Percentiles rank a stretch among this genome's conserved stretches.
phyloP scores from a whole-genome alignment of 148 eudicot species.

The Persicaria maculosa region DNA sequence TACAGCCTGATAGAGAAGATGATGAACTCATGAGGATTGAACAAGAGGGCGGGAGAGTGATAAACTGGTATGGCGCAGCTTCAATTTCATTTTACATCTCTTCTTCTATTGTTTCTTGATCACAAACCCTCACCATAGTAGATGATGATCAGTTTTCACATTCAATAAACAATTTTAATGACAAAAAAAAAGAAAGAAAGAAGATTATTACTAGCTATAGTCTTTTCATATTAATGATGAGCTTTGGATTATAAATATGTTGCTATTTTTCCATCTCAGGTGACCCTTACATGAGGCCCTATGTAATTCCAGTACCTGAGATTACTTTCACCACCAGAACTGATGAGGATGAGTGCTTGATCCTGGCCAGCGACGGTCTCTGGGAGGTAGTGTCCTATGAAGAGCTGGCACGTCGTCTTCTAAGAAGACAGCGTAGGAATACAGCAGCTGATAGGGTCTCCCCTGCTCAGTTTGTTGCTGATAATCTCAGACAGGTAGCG shows the following conservation, averaged over 20 bases:
- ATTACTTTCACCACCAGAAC: conserved; percentile 55
- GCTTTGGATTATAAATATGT: neutral
- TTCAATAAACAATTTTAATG: too few relatives aligned
- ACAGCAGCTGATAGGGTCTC: too few relatives aligned
- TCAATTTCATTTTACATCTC: too few relatives aligned
- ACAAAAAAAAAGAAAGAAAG: too few relatives aligned
- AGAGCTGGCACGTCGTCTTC: conserved; percentile 58
- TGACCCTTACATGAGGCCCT: conserved; percentile 70
- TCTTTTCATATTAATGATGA: too few relatives aligned
- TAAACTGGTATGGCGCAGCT: conserved; percentile 77
- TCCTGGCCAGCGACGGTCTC: conserved; percentile 79
- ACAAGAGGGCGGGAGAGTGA: conserved; percentile 58
- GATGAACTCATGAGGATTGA: conserved; percentile 71
- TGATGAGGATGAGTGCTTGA: conserved; percentile 71
- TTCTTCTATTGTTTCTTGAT: too few relatives aligned
- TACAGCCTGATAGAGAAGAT: conserved; percentile 74
- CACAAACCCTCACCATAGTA: too few relatives aligned
- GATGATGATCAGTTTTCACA: too few relatives aligned
- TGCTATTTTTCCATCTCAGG: conserved; percentile 42
- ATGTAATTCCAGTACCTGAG: conserved; percentile 71
- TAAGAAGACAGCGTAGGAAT: conserved; percentile 39
- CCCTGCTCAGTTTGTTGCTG: too few relatives aligned
- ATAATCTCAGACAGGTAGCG: too few relatives aligned
- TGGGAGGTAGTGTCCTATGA: conserved; percentile 87
- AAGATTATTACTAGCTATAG: too few relatives aligned